Percentiles rank a stretch among this genome's conserved stretches.
phyloP scores from a whole-genome alignment of 2,329 filamentous ascomycete species.

The Elsinoe arachidis region DNA sequence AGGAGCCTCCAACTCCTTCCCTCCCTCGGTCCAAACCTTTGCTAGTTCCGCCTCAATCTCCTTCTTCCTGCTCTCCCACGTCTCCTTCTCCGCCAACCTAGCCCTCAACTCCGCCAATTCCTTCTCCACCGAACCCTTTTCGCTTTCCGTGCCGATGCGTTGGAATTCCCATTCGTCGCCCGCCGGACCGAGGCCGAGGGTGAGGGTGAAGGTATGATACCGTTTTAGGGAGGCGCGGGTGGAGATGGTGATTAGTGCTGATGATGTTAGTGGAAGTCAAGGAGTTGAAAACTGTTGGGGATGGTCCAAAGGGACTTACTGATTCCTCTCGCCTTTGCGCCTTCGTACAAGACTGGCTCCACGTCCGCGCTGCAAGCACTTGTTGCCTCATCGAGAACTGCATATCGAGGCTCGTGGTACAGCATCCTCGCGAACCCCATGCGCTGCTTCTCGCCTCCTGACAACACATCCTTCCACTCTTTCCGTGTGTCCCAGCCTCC shows the following conservation, averaged over 20 bases:
- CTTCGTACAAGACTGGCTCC: slow-evolving; percentile 87
- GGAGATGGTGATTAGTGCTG: slow-evolving; percentile 86
- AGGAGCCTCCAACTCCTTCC: slow-evolving; percentile 31
- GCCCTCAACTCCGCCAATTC: slow-evolving; percentile 80
- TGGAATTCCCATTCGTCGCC: slow-evolving; percentile 90
- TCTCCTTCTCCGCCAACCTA: slow-evolving; percentile 68
- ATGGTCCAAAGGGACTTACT: slow-evolving; percentile 51
- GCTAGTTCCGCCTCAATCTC: slow-evolving; percentile 78
- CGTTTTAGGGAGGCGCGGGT: slow-evolving; percentile 90
- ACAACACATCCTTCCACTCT: slow-evolving; percentile 98
- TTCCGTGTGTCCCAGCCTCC: slow-evolving; percentile 95
- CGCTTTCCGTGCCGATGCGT: slow-evolving; percentile 82
- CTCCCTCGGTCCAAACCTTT: slow-evolving; percentile 50
- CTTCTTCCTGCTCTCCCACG: slow-evolving; percentile 67
- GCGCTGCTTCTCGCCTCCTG: slow-evolving; percentile 92
- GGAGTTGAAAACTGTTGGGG: no score
- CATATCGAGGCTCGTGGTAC: slow-evolving; percentile 92
- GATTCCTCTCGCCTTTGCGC: slow-evolving; percentile 84
- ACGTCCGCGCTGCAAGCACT: slow-evolving; percentile 91
- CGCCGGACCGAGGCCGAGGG: slow-evolving; percentile 68
- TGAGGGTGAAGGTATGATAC: slow-evolving; percentile 88
- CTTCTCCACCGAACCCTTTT: slow-evolving; percentile 88
- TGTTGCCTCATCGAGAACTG: slow-evolving; percentile 91
- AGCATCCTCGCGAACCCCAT: slow-evolving; percentile 83
- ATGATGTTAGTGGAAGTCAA: slow-evolving; percentile 1